Conservation (phyloP, 2,329 filamentous ascomycete species). For the Pestalotiopsis sp. region DNA sequence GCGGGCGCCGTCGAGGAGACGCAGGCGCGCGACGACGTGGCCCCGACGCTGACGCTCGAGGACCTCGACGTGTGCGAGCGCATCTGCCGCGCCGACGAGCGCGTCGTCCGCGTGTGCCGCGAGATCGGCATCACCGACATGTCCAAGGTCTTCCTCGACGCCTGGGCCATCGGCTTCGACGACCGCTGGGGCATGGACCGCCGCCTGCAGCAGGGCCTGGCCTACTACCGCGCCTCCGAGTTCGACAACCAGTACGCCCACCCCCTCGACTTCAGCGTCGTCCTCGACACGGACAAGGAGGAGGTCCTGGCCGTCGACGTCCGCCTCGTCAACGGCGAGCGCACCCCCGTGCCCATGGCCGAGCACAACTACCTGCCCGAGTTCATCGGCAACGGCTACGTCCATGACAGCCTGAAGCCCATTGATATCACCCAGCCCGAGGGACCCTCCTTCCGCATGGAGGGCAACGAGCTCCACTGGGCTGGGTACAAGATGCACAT, state of each 20-base stretch:
- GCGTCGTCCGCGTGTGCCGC: constrained; percentile 76
- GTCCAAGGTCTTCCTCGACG: constrained; percentile 83
- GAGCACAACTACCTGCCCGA: constrained; percentile 41
- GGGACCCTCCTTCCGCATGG: constrained; percentile 59
- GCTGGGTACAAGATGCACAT: constrained; percentile 58
- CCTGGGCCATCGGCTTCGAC: constrained; percentile 84
- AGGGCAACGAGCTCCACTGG: constrained; percentile 47
- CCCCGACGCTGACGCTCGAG: constrained; percentile 71
- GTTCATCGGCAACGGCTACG: constrained; percentile 39
- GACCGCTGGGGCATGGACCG: constrained; percentile 73
- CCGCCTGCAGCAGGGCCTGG: constrained; percentile 77
- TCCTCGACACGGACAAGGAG: constrained; percentile 49
- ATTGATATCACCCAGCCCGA: constrained; percentile 65
- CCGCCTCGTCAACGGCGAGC: constrained; percentile 36
- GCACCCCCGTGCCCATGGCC: constrained; percentile 38
- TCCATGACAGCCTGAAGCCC: constrained; percentile 49
- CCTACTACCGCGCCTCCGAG: constrained; percentile 76
- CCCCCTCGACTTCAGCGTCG: constrained; percentile 45
- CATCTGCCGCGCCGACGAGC: constrained; percentile 67
- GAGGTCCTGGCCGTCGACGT: constrained; percentile 49
- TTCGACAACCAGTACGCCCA: constrained; percentile 75
- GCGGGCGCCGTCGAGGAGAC: constrained; percentile 42
- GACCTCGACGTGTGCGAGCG: constrained; percentile 77
- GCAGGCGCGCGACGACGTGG: constrained; percentile 50
- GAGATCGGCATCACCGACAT: constrained; percentile 79